These are phyloP conservation scores for Diplodia mutila DNA, from an alignment of 2,329 filamentous ascomycete genomes.

Conservation along the genomic window DNA sequence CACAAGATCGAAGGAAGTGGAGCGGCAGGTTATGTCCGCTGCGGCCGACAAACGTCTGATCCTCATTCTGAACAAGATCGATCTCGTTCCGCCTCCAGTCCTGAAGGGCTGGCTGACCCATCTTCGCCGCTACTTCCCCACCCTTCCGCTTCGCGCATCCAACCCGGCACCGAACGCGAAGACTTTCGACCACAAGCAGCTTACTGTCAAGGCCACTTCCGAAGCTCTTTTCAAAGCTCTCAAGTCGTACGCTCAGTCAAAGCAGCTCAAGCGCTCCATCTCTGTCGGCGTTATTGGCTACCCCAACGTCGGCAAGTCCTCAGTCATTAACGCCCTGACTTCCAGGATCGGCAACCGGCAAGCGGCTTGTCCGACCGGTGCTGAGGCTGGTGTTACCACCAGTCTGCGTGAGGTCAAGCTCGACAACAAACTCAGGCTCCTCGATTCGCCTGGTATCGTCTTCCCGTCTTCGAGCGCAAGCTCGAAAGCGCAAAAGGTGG, in stretches of 20 bases:
- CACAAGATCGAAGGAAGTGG: slow-evolving; percentile 86
- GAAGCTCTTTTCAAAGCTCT: slow-evolving; percentile 84
- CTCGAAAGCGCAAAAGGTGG: slow-evolving; percentile 59
- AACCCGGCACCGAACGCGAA: slow-evolving; percentile 81
- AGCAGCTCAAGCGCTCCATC: slow-evolving; percentile 84
- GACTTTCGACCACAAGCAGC: slow-evolving; percentile 88
- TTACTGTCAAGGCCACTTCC: slow-evolving; percentile 85
- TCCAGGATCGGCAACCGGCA: slow-evolving; percentile 71
- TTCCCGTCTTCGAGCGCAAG: slow-evolving; percentile 70
- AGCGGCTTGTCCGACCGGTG: slow-evolving; percentile 78
- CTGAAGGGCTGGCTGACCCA: slow-evolving; percentile 84
- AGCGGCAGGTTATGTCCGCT: slow-evolving; percentile 88
- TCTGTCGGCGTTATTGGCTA: slow-evolving; percentile 94
- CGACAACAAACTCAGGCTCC: slow-evolving; percentile 88
- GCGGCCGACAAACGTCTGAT: slow-evolving; percentile 85
- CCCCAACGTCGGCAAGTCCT: slow-evolving; percentile 95
- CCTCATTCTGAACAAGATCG: slow-evolving; percentile 93
- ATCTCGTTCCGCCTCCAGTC: slow-evolving; percentile 80
- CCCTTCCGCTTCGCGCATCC: slow-evolving; percentile 83
- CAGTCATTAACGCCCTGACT: slow-evolving; percentile 90
- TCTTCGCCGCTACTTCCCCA: slow-evolving; percentile 87
- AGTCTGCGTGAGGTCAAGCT: slow-evolving; percentile 88
- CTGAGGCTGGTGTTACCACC: slow-evolving; percentile 91
- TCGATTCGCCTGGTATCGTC: slow-evolving; percentile 93
- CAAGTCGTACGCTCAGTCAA: slow-evolving; percentile 82